These are phyloP conservation scores for Pyrus communis DNA, from an alignment of 306 rosid genomes.

Conservation along the genomic window DNA sequence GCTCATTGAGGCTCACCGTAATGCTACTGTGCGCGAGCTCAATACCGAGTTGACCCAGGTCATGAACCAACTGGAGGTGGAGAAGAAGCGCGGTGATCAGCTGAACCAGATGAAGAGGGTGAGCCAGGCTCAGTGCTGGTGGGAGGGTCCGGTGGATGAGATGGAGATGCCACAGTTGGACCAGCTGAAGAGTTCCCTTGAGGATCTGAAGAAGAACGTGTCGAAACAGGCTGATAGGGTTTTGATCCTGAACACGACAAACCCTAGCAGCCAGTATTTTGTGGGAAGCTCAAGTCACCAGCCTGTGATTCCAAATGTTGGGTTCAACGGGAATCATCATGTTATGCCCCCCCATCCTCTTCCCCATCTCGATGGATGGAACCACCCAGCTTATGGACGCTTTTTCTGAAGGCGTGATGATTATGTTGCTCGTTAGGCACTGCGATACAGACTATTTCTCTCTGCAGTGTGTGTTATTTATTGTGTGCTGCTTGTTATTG, in stretches of 20 bases:
- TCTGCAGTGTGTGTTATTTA: background rate
- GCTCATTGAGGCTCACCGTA: constrained; percentile 19
- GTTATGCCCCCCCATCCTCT: background rate
- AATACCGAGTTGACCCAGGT: constrained; percentile 18
- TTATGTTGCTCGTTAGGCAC: background rate
- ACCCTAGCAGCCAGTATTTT: constrained; percentile 2
- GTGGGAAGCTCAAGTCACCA: background rate
- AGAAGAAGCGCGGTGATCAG: constrained; percentile 20
- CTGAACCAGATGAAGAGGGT: constrained; percentile 2
- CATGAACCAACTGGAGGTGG: constrained; percentile 16
- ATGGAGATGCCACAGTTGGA: constrained; percentile 15
- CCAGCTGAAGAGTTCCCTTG: constrained; percentile 16
- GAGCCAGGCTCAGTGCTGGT: constrained; percentile 16
- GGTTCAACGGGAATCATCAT: background rate
- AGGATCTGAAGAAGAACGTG: constrained; percentile 31
- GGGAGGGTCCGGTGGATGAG: constrained; percentile 17
- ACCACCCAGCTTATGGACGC: constrained; percentile 21
- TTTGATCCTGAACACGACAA: constrained; percentile 20
- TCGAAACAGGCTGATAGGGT: constrained; percentile 23
- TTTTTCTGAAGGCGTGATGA: constrained; percentile 10
- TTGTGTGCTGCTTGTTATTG: background rate
- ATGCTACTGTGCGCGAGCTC: constrained; percentile 20
- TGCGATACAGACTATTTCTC: background rate
- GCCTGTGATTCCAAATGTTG: background rate
- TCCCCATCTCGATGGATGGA: background rate